phyloP scores from a whole-genome alignment of 2,329 filamentous ascomycete genomes.

The Ceratocystis cacaofunesta region DNA sequence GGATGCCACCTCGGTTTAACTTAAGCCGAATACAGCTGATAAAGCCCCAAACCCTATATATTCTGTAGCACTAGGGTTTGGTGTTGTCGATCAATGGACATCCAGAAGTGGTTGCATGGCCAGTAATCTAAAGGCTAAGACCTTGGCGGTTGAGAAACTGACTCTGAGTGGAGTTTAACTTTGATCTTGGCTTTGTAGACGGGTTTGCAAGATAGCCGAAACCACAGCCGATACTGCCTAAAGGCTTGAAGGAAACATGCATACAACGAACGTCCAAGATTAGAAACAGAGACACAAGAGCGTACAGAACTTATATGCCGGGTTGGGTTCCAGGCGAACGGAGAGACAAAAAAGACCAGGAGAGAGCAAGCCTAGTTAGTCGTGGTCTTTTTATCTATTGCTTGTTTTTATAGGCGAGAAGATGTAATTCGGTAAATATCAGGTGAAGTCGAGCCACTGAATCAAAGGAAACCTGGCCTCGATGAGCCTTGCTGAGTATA shows the following conservation, averaged over 20 bases:
- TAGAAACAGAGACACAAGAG: neutral
- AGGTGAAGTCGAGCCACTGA: no score
- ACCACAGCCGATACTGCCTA: neutral
- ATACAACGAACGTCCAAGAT: neutral
- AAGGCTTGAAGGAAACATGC: neutral
- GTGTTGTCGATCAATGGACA: neutral
- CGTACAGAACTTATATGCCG: neutral
- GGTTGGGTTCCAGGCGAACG: neutral
- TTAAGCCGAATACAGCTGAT: neutral
- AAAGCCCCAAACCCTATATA: neutral
- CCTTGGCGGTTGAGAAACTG: neutral
- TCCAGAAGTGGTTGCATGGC: neutral
- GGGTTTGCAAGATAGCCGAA: neutral
- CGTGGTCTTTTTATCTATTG: no score
- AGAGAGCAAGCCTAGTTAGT: neutral
- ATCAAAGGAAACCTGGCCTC: no score
- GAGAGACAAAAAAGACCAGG: neutral
- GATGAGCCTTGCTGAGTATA: no score
- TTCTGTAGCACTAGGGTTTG: neutral
- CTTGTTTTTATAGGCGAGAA: no score
- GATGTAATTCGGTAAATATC: no score
- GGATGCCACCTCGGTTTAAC: conserved; percentile 7
- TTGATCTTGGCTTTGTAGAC: neutral
- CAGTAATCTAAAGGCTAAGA: neutral
- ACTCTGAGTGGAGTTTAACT: neutral